phyloP scores from a whole-genome alignment of 768 basidiomycete genomes.

The Baorangia bicolor region DNA sequence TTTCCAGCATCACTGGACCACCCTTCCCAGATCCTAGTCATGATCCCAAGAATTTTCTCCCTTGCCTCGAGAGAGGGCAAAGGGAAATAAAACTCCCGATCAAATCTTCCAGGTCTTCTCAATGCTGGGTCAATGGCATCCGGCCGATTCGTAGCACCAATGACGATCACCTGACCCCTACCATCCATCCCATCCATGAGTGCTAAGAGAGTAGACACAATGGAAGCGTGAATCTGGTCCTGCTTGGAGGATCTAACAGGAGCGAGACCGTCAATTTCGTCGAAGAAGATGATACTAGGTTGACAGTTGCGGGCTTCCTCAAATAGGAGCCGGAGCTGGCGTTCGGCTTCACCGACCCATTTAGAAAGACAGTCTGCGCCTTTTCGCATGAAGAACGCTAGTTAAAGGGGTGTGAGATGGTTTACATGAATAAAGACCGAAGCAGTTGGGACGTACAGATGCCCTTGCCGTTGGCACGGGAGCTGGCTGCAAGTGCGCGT shows the following conservation, averaged over 20 bases:
- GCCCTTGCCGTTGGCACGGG: conserved; percentile 79
- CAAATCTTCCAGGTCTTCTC: conserved; percentile 91
- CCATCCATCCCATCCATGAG: conserved; percentile 99
- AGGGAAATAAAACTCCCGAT: conserved; percentile 97
- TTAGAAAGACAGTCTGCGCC: conserved; percentile 97
- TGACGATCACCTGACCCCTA: conserved; percentile 94
- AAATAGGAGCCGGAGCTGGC: conserved; percentile 91
- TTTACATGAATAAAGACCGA: not conserved
- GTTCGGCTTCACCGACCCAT: conserved; percentile 99
- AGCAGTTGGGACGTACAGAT: conserved; percentile 62
- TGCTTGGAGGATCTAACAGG: conserved; percentile 98
- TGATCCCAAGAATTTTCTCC: conserved; percentile 85
- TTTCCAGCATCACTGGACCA: conserved; percentile 59
- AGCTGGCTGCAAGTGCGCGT: conserved; percentile 90
- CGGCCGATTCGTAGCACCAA: conserved; percentile 96
- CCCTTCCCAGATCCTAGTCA: conserved; percentile 88
- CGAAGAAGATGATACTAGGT: conserved; percentile 98
- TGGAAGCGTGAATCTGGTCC: conserved; percentile 97
- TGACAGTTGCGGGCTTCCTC: conserved; percentile 93
- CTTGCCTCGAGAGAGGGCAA: conserved; percentile 82
- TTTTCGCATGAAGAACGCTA: conserved; percentile 99
- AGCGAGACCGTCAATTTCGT: conserved; percentile 98
- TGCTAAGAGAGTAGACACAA: conserved; percentile 93
- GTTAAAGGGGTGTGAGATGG: not conserved
- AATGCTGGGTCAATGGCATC: conserved; percentile 98